phyloP scores from a whole-genome alignment of 257 asterid genomes.

The Solanum ahanhuiri region DNA sequence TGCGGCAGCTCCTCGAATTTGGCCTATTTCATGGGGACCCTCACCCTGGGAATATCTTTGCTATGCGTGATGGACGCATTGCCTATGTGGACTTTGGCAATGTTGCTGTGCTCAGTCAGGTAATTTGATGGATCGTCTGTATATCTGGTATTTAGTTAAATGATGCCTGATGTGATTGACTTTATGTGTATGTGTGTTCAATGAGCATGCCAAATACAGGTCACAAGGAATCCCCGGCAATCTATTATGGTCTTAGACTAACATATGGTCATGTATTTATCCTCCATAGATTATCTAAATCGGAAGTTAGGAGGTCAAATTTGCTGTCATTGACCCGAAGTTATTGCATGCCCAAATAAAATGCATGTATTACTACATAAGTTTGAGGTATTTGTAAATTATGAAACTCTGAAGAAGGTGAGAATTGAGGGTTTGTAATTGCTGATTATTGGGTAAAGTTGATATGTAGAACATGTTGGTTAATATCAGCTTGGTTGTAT shows the following conservation, averaged over 20 bases:
- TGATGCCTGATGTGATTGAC: neutral
- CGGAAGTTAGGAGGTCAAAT: neutral
- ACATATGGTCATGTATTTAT: neutral
- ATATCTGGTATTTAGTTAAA: neutral
- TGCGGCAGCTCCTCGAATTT: constrained; percentile 90
- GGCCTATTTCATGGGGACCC: constrained; percentile 99
- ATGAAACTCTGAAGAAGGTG: neutral
- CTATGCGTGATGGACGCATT: constrained; percentile 98
- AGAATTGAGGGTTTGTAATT: neutral
- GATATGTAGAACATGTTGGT: neutral
- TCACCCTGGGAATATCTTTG: constrained; percentile 98
- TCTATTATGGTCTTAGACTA: neutral
- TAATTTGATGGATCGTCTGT: constrained; percentile 11
- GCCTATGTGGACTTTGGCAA: constrained; percentile 98
- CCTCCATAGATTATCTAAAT: neutral
- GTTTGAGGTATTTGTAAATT: neutral
- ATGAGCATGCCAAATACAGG: neutral
- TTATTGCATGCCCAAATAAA: neutral
- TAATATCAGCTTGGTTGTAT: neutral
- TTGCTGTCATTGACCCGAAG: neutral
- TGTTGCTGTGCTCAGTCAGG: constrained; percentile 99
- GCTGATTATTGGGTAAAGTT: neutral
- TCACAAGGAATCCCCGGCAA: neutral
- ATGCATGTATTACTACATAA: neutral
- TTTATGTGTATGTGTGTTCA: neutral